Conservation (phyloP, 2,329 filamentous ascomycete species). For the Amauroascus niger region DNA sequence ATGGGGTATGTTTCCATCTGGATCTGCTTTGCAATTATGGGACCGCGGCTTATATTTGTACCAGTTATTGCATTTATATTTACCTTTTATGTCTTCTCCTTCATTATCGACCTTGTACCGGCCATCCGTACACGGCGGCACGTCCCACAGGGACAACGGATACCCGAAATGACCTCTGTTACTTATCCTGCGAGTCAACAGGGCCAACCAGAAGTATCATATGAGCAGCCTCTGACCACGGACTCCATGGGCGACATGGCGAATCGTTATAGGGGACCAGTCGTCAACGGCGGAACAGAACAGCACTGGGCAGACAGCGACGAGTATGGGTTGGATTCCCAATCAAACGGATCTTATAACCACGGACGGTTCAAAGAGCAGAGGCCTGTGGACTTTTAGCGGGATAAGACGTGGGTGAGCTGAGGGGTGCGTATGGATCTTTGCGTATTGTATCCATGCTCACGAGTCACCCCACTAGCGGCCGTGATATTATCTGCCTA, state of each 20-base stretch:
- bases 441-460: too few relatives aligned
- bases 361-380: neutral
- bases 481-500: too few relatives aligned
- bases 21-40: neutral
- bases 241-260: slow-evolving; percentile 30
- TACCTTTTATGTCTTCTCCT: slow-evolving; percentile 78
- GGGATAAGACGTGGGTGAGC: too few relatives aligned
- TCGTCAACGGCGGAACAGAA: neutral
- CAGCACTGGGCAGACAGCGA: neutral
- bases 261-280: slow-evolving; percentile 18
- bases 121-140: slow-evolving; percentile 54
- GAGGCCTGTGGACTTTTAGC: neutral
- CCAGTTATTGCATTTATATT: slow-evolving; percentile 66
- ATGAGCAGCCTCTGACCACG: slow-evolving; percentile 32
- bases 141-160: slow-evolving; percentile 34
- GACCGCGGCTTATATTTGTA: neutral
- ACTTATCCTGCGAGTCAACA: slow-evolving; percentile 3
- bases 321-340: neutral
- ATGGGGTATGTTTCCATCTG: slow-evolving; percentile 41
- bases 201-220: slow-evolving; percentile 18
- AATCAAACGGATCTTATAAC: neutral
- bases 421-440: too few relatives aligned
- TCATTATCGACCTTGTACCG: slow-evolving; percentile 77
- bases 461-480: too few relatives aligned
- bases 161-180: slow-evolving; percentile 21